These are phyloP conservation scores for Rhododendron griersonianum DNA, from an alignment of 148 eudicot species.

Conservation along the genomic window DNA sequence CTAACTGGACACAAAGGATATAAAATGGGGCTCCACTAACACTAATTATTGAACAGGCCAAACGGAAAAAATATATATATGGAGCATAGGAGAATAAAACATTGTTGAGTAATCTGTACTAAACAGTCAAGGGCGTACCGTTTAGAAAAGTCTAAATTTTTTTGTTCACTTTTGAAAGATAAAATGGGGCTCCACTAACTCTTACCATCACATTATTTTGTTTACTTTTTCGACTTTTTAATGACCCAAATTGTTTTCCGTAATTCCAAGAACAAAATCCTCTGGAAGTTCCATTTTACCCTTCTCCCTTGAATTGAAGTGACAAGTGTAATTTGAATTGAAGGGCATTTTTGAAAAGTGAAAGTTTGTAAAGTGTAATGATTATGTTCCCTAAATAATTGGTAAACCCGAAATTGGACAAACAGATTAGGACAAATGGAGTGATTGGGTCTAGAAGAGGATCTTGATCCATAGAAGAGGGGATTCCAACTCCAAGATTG, in stretches of 20 bases:
- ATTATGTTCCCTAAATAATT: background rate
- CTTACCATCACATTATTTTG: background rate
- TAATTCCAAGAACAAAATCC: background rate
- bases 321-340: background rate
- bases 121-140: background rate
- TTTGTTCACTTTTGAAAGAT: background rate
- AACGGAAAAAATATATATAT: background rate
- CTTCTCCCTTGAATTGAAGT: background rate
- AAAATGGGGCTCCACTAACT: background rate
- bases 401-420: background rate
- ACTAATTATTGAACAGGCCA: background rate
- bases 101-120: background rate
- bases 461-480: background rate
- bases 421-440: background rate
- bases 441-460: background rate
- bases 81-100: background rate
- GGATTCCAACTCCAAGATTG: background rate
- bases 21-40: background rate
- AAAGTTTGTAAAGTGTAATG: background rate
- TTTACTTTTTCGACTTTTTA: too few relatives aligned
- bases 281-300: background rate
- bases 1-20: background rate
- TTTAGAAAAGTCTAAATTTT: background rate
- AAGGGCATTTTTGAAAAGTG: background rate
- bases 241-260: background rate